Percentiles rank a stretch among this genome's conserved stretches.
These are phyloP conservation scores for Rosa rugosa DNA, from an alignment of 306 rosid genomes.

Conservation along the genomic window DNA sequence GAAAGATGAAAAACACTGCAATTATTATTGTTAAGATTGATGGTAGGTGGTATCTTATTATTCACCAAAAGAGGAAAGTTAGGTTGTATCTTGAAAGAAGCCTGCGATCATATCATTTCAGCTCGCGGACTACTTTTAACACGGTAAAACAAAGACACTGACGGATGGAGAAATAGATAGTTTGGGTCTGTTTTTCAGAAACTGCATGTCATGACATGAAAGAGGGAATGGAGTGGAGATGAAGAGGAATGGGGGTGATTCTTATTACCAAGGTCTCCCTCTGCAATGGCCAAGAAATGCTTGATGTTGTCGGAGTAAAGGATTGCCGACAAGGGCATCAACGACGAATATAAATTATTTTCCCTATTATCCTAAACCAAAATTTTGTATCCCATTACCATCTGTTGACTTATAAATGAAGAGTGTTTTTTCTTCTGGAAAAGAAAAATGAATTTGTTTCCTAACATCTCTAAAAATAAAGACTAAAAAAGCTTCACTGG, in stretches of 20 bases:
- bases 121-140: background rate
- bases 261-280: background rate
- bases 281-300: background rate
- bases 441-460: background rate
- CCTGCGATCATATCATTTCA: background rate
- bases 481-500: background rate
- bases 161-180: background rate
- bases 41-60: background rate
- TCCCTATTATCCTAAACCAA: background rate
- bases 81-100: background rate
- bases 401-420: background rate
- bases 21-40: background rate
- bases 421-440: background rate
- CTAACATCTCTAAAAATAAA: background rate
- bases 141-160: background rate
- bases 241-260: background rate
- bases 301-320: background rate
- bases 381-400: constrained; percentile 11
- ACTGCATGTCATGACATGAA: background rate
- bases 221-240: background rate
- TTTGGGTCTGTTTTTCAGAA: background rate
- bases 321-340: background rate
- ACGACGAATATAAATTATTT: background rate
- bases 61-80: background rate
- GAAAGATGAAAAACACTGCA: background rate